A percentile compares a stretch with the other conserved stretches of the same genome.
phyloP scores from a whole-genome alignment of 73 alveolate species.

The Tetrahymena elliotti region DNA sequence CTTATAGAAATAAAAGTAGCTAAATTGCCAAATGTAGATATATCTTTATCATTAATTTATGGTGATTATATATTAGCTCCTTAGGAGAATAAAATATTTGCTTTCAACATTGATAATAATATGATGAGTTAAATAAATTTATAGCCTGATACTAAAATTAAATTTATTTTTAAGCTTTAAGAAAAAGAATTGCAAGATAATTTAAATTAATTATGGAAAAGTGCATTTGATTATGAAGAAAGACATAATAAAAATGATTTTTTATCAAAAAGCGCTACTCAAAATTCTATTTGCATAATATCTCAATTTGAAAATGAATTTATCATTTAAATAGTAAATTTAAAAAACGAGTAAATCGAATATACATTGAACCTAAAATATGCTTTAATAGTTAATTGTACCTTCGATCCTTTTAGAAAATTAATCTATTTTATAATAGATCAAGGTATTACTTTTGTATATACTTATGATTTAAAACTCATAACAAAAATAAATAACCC shows the following conservation, averaged over 20 bases:
- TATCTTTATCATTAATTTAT: too few species aligned
- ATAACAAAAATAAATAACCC: background rate
- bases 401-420: background rate
- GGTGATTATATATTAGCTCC: background rate
- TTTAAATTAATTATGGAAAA: background rate
- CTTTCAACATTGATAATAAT: too few species aligned
- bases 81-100: too few species aligned
- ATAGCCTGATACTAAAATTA: background rate
- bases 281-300: background rate
- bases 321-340: too few species aligned
- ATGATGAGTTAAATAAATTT: too few species aligned
- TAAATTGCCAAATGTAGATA: too few species aligned
- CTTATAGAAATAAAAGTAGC: too few species aligned
- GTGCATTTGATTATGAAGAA: background rate
- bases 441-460: background rate
- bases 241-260: background rate
- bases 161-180: background rate
- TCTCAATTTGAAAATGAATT: too few species aligned
- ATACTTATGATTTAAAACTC: background rate
- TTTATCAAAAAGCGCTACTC: background rate
- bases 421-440: too few species aligned
- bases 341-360: too few species aligned
- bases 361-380: background rate
- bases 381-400: background rate
- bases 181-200: background rate